Conservation (phyloP, 202 grass and related monocot genomes). For the Carex sylvatica region DNA sequence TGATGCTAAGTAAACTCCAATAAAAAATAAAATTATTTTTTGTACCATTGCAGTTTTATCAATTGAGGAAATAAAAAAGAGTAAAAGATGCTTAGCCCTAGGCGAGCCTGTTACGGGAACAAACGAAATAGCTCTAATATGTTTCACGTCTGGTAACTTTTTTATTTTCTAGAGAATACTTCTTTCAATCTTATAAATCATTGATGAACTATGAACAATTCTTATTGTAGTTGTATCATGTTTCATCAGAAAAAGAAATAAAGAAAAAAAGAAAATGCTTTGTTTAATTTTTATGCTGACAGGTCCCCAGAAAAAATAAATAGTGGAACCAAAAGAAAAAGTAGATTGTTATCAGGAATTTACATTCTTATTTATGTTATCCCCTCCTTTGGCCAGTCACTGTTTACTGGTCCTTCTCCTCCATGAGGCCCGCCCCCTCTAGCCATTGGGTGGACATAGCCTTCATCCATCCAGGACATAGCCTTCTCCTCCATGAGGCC, state of each 20-base stretch:
- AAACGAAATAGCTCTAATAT: conserved; percentile 61
- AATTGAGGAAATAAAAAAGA: conserved; percentile 38
- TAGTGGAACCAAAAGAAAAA: background rate
- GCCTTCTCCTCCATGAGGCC: too few species aligned
- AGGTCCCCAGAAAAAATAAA: background rate
- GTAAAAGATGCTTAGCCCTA: background rate
- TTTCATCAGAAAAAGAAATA: too few species aligned
- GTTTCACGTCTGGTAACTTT: conserved; percentile 87
- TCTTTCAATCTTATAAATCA: background rate
- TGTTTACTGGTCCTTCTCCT: too few species aligned
- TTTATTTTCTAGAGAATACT: background rate
- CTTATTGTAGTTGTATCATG: background rate
- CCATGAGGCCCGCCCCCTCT: too few species aligned
- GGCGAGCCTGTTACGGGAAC: conserved; percentile 37
- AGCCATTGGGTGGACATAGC: too few species aligned
- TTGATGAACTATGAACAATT: background rate
- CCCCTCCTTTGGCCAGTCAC: too few species aligned
- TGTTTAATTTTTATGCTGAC: too few species aligned
- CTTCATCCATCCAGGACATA: too few species aligned
- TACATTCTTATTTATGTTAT: conserved; percentile 2
- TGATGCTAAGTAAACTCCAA: background rate
- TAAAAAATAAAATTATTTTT: background rate
- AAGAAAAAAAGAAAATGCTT: too few species aligned
- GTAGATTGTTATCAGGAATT: background rate
- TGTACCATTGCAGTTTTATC: conserved; percentile 40